Evolutionary conservation across 345 rosid species (phyloP).

Genomic region (Populus alba): DNA sequence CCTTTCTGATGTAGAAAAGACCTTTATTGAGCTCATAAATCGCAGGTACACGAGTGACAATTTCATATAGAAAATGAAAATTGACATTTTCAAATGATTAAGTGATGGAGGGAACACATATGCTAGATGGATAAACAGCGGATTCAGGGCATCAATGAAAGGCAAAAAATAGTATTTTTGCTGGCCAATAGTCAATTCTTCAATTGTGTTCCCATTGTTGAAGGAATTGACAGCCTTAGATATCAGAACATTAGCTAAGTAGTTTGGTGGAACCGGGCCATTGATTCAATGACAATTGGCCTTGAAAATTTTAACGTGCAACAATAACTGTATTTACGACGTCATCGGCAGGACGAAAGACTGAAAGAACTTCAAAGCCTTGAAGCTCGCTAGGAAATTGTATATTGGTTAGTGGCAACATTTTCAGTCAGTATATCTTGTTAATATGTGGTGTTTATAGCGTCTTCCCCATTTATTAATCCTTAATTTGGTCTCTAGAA

Average conservation of each 20-base stretch:
- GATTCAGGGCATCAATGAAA: neutral
- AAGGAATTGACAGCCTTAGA: neutral
- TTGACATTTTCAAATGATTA: neutral
- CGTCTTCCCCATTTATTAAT: too few relatives aligned
- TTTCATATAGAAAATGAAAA: neutral
- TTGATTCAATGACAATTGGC: neutral
- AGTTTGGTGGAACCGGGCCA: slow-evolving; percentile 2
- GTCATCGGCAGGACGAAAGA: slow-evolving; percentile 23
- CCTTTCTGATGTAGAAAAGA: neutral
- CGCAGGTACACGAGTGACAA: too few relatives aligned
- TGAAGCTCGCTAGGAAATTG: neutral
- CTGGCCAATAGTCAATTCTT: slow-evolving; percentile 2
- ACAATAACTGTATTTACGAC: slow-evolving; percentile 17
- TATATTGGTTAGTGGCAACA: too few relatives aligned
- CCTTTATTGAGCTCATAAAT: neutral
- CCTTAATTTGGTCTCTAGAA: too few relatives aligned
- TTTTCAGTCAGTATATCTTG: too few relatives aligned
- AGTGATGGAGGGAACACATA: neutral
- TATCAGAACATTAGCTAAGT: slow-evolving; percentile 2
- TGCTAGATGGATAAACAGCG: neutral
- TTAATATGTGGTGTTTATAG: too few relatives aligned
- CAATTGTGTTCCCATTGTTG: neutral
- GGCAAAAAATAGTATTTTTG: neutral
- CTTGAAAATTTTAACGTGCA: neutral
- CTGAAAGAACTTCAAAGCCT: slow-evolving; percentile 20